Percentiles rank a stretch among this genome's conserved stretches.
Conservation (phyloP, 805 yeast genomes). For the Metschnikowia bowlesiae region DNA sequence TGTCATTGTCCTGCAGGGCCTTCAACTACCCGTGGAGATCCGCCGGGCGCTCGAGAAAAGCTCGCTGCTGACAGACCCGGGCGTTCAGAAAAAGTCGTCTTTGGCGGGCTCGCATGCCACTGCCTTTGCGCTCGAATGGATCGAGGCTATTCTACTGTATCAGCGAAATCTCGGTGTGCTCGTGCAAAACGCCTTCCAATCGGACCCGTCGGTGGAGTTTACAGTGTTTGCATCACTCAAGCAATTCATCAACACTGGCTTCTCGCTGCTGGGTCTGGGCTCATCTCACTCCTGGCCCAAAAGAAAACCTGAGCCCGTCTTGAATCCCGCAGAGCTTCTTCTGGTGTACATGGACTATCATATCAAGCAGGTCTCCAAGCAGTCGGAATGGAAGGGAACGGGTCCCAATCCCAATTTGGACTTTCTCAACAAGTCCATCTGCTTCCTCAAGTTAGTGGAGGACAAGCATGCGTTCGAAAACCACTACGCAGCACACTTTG, state of each 20-base stretch:
- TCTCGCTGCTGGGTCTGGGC: conserved; percentile 6
- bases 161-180: conserved; percentile 50
- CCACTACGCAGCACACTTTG: conserved; percentile 79
- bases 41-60: conserved; percentile 7
- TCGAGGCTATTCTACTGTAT: conserved; percentile 49
- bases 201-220: conserved; percentile 47
- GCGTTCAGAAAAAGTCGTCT: background rate
- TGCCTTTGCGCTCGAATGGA: conserved; percentile 64
- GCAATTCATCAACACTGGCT: conserved; percentile 50
- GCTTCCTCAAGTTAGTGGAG: conserved; percentile 60
- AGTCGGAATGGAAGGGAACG: conserved; percentile 14
- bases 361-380: conserved; percentile 33
- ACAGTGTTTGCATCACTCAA: conserved; percentile 59
- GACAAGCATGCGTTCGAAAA: conserved; percentile 87
- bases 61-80: conserved; percentile 7
- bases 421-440: conserved; percentile 51
- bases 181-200: conserved; percentile 44
- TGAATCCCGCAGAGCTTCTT: conserved; percentile 37
- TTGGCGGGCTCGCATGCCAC: conserved; percentile 27
- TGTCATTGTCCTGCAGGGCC: conserved; percentile 46
- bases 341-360: conserved; percentile 38
- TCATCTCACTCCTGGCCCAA: conserved; percentile 37
- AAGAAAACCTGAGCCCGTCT: conserved; percentile 27
- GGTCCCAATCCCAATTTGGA: conserved; percentile 6
- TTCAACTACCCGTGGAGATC: conserved; percentile 28